Evolutionary conservation across 2,329 filamentous ascomycete species (phyloP).

Genomic region (Aureobasidium sp.): DNA sequence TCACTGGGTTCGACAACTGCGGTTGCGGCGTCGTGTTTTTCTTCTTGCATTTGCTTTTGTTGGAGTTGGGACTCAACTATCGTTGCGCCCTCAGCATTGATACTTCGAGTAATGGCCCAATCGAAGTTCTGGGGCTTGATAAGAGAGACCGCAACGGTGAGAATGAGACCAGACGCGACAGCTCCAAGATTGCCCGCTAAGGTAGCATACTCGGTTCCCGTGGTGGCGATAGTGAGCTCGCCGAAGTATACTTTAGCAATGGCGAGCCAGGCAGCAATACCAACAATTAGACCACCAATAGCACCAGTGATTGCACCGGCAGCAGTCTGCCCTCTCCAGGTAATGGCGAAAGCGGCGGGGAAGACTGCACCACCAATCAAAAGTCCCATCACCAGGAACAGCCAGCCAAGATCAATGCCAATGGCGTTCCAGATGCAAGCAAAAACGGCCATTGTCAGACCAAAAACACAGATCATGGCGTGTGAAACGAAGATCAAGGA

Average conservation of each 20-base stretch:
- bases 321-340: constrained; percentile 31
- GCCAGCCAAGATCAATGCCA: constrained; percentile 36
- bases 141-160: constrained; percentile 29
- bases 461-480: constrained; percentile 35
- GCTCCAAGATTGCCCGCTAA: constrained; percentile 33
- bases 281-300: constrained; percentile 28
- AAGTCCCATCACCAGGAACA: constrained; percentile 36
- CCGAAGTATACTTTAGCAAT: constrained; percentile 31
- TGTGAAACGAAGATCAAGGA: constrained; percentile 36
- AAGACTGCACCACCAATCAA: constrained; percentile 38
- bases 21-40: background rate
- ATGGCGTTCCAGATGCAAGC: constrained; percentile 29
- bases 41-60: constrained; percentile 32
- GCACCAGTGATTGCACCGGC: constrained; percentile 30
- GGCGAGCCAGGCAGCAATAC: constrained; percentile 33
- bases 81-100: constrained; percentile 25
- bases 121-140: constrained; percentile 34
- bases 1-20: background rate
- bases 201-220: constrained; percentile 32
- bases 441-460: constrained; percentile 31
- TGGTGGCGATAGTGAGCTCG: constrained; percentile 33
- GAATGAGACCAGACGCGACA: constrained; percentile 22
- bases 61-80: constrained; percentile 16
- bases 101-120: constrained; percentile 33
- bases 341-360: constrained; percentile 25